phyloP scores from a whole-genome alignment of 805 yeast species.

The Metschnikowia baotianmanensis region DNA sequence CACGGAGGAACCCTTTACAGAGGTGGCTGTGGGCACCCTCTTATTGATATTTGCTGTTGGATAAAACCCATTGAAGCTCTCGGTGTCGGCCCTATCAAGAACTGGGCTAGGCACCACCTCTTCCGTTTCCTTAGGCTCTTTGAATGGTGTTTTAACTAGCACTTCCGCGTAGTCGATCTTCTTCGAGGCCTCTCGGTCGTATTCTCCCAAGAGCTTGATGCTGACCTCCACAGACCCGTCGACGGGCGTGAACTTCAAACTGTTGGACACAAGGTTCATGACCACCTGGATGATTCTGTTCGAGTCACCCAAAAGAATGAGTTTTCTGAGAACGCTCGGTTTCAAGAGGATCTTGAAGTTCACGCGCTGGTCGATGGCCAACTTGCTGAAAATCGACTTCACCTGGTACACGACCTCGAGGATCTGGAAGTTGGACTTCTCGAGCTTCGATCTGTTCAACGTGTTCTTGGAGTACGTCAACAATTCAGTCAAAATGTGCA shows the following conservation, averaged over 20 bases:
- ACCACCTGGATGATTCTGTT: conserved; percentile 88
- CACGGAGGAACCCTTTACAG: background rate
- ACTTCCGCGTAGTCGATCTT: conserved; percentile 14
- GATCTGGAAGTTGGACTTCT: conserved; percentile 75
- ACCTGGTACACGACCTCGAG: conserved; percentile 83
- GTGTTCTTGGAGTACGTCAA: conserved; percentile 92
- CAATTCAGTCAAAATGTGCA: conserved; percentile 87
- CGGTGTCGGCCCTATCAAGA: background rate
- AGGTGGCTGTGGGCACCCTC: background rate
- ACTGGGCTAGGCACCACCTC: background rate
- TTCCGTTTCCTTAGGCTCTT: background rate
- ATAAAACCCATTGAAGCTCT: background rate
- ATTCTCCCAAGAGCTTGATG: conserved; percentile 66
- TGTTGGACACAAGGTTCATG: conserved; percentile 88
- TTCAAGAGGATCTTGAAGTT: conserved; percentile 57
- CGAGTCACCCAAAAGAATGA: conserved; percentile 81
- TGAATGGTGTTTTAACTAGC: conserved; percentile 9
- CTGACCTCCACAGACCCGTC: conserved; percentile 75
- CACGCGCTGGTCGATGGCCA: conserved; percentile 76
- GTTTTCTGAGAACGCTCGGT: conserved; percentile 59
- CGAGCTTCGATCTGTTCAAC: conserved; percentile 76
- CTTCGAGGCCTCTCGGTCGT: conserved; percentile 39
- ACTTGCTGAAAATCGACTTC: conserved; percentile 77
- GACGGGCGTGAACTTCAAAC: conserved; percentile 88
- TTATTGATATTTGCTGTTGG: background rate